Evolutionary conservation across 257 asterid species (phyloP).

Genomic region (Przewalskia tangutica): DNA sequence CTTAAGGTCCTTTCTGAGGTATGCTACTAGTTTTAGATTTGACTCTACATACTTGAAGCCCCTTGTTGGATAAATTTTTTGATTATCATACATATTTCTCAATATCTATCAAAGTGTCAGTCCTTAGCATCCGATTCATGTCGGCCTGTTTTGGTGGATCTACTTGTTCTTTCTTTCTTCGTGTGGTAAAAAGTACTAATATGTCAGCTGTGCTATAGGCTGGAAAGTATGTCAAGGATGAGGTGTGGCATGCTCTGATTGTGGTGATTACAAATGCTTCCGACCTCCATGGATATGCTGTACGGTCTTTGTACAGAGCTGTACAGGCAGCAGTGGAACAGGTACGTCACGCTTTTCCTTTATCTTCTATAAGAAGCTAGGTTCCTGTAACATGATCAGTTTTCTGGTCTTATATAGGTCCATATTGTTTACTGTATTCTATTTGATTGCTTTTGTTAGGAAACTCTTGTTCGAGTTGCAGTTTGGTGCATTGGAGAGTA

Average conservation of each 20-base stretch:
- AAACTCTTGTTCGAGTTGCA: slow-evolving; percentile 86
- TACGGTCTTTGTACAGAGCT: slow-evolving; percentile 71
- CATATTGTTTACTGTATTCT: background rate
- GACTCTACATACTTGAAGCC: background rate
- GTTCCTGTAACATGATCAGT: background rate
- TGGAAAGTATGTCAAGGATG: slow-evolving; percentile 89
- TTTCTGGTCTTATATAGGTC: background rate
- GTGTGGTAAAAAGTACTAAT: background rate
- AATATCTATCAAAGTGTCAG: background rate
- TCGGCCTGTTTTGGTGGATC: background rate
- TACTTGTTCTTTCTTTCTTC: background rate
- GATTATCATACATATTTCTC: background rate
- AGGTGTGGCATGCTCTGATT: slow-evolving; percentile 90
- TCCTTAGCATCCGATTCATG: background rate
- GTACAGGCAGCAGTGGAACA: slow-evolving; percentile 64
- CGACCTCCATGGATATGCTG: slow-evolving; percentile 81
- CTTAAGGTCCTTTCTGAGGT: slow-evolving; percentile 93
- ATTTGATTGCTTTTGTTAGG: slow-evolving; percentile 31
- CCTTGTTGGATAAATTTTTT: background rate
- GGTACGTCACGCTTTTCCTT: slow-evolving; percentile 29
- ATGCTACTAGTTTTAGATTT: background rate
- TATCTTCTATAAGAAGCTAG: background rate
- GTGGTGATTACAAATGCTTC: slow-evolving; percentile 88
- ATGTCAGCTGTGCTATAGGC: slow-evolving; percentile 40
- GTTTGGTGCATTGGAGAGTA: slow-evolving; percentile 99